phyloP scores from a whole-genome alignment of 2,329 filamentous ascomycete species.

The Claviceps africana region DNA sequence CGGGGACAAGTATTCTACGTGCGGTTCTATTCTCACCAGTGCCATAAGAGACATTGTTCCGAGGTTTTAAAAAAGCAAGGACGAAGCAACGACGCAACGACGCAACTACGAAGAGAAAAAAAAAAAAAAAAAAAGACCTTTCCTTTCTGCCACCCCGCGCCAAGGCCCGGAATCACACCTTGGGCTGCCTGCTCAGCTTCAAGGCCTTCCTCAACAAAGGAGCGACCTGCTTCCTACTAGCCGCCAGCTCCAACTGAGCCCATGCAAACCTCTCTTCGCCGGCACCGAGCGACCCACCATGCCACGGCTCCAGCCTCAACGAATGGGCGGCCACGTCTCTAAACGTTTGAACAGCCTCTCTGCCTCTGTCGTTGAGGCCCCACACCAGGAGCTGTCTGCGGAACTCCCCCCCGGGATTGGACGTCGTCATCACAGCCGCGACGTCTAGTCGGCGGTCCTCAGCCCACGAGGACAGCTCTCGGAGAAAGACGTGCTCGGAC shows the following conservation, averaged over 20 bases:
- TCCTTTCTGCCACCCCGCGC: too few species aligned
- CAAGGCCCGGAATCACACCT: not conserved
- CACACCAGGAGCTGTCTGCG: constrained; percentile 55
- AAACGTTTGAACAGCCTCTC: constrained; percentile 41
- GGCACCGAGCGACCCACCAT: constrained; percentile 31
- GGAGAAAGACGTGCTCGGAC: constrained; percentile 30
- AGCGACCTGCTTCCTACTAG: constrained; percentile 56
- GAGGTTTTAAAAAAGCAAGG: too few species aligned
- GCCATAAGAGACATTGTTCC: too few species aligned
- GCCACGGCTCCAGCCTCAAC: constrained; percentile 44
- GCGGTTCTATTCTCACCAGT: too few species aligned
- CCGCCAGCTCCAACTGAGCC: constrained; percentile 47
- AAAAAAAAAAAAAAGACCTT: too few species aligned
- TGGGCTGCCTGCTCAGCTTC: constrained; percentile 11
- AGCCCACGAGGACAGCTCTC: constrained; percentile 37
- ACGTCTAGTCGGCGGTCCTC: constrained; percentile 46
- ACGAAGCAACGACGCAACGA: too few species aligned
- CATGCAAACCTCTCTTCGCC: constrained; percentile 45
- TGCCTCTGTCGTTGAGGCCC: constrained; percentile 38
- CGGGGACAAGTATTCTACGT: too few species aligned
- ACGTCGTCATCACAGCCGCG: constrained; percentile 56
- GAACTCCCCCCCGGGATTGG: constrained; percentile 39
- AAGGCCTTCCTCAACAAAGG: constrained; percentile 48
- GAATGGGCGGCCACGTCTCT: constrained; percentile 25
- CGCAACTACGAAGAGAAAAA: too few species aligned